Evolutionary conservation across 148 eudicot genomes (phyloP), one percentile per base, ranked within the genome.

Genomic region (Drosera capensis): DNA sequence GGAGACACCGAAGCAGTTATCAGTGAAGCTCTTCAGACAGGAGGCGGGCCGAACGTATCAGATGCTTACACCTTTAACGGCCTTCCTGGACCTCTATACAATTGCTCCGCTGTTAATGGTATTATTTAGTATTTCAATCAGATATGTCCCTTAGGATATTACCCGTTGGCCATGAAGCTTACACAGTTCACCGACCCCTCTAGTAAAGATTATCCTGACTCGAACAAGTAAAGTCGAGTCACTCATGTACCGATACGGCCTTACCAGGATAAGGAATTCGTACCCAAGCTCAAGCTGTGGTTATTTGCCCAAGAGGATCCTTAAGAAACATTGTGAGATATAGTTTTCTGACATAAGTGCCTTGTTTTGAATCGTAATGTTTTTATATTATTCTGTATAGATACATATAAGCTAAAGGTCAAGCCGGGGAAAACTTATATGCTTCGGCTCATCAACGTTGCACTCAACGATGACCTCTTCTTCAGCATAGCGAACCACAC

Each of bases 81-180:
- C 17, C 17, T 3, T 39, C 43, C 16, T 2, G 43, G 43, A 2
- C 43, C 3, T 39, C 17, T 39, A 1, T 39, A 39, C 43, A 1
- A 14, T 39, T 39, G 43, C 16, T 39, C 43, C 17, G 18, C 1
- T 13, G 43, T 16, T 39, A 39, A n/a, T n/a, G n/a, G n/a, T n/a
- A n/a, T n/a, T n/a, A n/a, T n/a, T n/a, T n/a, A n/a, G n/a, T n/a
- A n/a, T n/a, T n/a, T n/a, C n/a, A n/a, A n/a, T n/a, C n/a, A n/a
- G n/a, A n/a, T n/a, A n/a, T n/a, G n/a, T n/a, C n/a, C n/a, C n/a
- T n/a, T n/a, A n/a, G n/a, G n/a, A n/a, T n/a, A n/a, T n/a, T n/a
- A n/a, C 80, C 80, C 1, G 71, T 70, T 55, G 70, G 67, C 13
- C 71, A 75, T 0, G 80, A 74, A 53, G 80, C 76, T 20, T 74